Conservation (phyloP, 1,139 yeast genomes). For the Zhuliangozyma blackwelliae region DNA sequence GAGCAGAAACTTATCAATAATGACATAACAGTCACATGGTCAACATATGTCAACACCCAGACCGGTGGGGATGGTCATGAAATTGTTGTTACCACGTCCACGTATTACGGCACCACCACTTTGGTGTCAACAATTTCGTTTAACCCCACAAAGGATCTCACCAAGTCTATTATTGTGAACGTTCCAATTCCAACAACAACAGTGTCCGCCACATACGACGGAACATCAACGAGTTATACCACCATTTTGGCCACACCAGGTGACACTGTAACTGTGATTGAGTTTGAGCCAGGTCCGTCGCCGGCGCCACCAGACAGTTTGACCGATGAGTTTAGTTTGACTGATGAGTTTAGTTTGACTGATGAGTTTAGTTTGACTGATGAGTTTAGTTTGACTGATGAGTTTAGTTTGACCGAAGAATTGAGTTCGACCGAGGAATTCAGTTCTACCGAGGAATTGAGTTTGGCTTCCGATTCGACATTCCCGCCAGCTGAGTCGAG, state of each 20-base stretch:
- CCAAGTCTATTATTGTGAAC: constrained; percentile 14
- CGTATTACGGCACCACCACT: constrained; percentile 22
- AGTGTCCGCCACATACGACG: constrained; percentile 14
- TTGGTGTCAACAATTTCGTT: constrained; percentile 17
- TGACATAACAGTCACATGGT: constrained; percentile 8
- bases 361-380: too few relatives aligned
- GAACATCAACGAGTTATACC: constrained; percentile 8
- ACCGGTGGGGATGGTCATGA: constrained; percentile 19
- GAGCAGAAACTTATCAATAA: neutral
- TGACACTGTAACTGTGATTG: constrained; percentile 13
- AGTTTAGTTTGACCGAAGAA: too few relatives aligned
- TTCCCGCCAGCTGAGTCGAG: too few relatives aligned
- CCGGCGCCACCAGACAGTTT: too few relatives aligned
- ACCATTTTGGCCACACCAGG: constrained; percentile 12
- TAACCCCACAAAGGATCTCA: constrained; percentile 7
- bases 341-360: too few relatives aligned
- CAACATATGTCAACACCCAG: constrained; percentile 7
- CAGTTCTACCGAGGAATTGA: too few relatives aligned
- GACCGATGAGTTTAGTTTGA: too few relatives aligned
- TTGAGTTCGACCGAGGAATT: too few relatives aligned
- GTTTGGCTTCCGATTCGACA: too few relatives aligned
- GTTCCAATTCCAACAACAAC: constrained; percentile 19
- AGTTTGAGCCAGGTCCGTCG: too few relatives aligned
- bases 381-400: too few relatives aligned
- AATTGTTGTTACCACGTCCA: constrained; percentile 18